phyloP scores from a whole-genome alignment of 2,329 filamentous ascomycete species.

The Cercospora sp. region DNA sequence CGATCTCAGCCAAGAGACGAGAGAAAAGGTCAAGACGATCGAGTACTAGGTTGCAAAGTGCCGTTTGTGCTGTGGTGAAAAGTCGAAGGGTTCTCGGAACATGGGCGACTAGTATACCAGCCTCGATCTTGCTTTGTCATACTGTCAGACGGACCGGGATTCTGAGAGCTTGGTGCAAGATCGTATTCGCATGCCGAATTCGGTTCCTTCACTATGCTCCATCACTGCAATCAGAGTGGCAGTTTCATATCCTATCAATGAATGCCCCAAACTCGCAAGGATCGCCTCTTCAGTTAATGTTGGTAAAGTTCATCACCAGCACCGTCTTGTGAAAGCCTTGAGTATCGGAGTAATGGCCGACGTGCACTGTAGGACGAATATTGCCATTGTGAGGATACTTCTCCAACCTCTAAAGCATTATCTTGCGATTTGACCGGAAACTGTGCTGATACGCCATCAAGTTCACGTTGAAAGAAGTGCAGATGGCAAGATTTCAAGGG shows the following conservation, averaged over 20 bases:
- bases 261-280: neutral
- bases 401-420: neutral
- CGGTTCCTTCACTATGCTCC: neutral
- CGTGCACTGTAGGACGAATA: neutral
- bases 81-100: neutral
- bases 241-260: neutral
- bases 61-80: neutral
- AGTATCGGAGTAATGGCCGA: neutral
- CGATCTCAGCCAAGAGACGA: conserved; percentile 72
- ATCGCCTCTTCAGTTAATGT: neutral
- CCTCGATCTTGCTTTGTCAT: neutral
- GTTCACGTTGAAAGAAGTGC: neutral
- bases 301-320: neutral
- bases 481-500: neutral
- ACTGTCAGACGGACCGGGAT: neutral
- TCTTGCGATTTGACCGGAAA: neutral
- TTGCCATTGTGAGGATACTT: neutral
- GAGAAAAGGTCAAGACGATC: conserved; percentile 66
- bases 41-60: conserved; percentile 53
- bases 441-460: neutral
- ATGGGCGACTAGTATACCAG: neutral
- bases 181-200: neutral
- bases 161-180: neutral
- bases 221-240: neutral
- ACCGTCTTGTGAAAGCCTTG: neutral